These are phyloP conservation scores for Priceomyces carsonii DNA, from an alignment of 805 yeast genomes.

Conservation along the genomic window DNA sequence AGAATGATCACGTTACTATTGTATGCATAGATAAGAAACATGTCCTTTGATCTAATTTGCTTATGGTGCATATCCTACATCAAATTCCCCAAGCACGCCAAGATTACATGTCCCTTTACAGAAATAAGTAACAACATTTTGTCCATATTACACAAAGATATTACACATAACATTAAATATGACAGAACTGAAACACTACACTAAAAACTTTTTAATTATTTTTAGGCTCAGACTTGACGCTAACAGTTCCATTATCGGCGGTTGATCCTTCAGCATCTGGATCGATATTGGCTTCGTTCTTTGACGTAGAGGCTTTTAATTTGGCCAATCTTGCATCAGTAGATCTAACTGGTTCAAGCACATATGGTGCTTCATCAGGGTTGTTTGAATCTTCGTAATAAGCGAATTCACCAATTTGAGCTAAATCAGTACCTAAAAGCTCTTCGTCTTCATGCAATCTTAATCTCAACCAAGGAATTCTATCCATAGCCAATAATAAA, in stretches of 20 bases:
- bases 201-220: too few relatives aligned
- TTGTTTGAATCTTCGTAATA: constrained; percentile 52
- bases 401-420: constrained; percentile 90
- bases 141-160: neutral
- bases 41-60: too few relatives aligned
- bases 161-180: constrained; percentile 1
- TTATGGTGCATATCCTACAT: too few relatives aligned
- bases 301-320: constrained; percentile 26
- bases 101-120: neutral
- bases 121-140: constrained; percentile 1
- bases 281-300: constrained; percentile 11
- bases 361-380: constrained; percentile 42
- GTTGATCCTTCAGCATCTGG: constrained; percentile 15
- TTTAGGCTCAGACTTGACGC: constrained; percentile 16
- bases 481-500: constrained; percentile 65
- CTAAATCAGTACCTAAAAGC: constrained; percentile 81
- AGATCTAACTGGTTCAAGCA: constrained; percentile 80
- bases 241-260: constrained; percentile 16
- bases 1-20: too few relatives aligned
- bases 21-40: too few relatives aligned
- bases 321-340: constrained; percentile 40
- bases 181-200: neutral
- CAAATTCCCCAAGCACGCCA: too few relatives aligned
- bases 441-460: constrained; percentile 88
- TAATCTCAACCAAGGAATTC: constrained; percentile 76